Conservation (phyloP, 139 green algal species). For the Astrephomene gubernaculifera region DNA sequence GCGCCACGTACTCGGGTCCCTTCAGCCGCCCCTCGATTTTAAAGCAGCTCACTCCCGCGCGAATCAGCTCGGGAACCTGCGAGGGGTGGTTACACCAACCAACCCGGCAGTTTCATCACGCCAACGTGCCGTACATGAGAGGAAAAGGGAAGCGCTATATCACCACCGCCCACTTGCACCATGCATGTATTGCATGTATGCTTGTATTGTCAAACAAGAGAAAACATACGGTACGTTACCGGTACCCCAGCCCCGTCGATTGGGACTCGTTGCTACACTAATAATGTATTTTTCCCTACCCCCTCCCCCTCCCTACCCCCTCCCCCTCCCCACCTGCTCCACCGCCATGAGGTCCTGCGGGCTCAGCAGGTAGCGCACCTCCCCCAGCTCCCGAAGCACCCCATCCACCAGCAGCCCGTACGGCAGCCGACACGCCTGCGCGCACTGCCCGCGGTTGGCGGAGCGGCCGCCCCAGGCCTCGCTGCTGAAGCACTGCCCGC, state of each 20-base stretch:
- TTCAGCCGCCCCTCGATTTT: slow-evolving; percentile 93
- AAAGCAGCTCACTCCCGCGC: slow-evolving; percentile 83
- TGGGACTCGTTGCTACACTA: too few relatives aligned
- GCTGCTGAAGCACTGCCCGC: slow-evolving; percentile 79
- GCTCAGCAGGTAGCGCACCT: slow-evolving; percentile 83
- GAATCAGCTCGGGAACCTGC: slow-evolving; percentile 78
- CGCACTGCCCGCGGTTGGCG: slow-evolving; percentile 90
- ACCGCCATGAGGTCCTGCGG: slow-evolving; percentile 83
- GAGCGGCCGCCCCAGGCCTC: slow-evolving; percentile 89
- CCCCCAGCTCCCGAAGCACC: slow-evolving; percentile 71
- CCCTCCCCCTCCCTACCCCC: not conserved
- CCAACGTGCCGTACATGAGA: too few relatives aligned
- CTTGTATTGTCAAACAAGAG: too few relatives aligned
- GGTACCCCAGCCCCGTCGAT: too few relatives aligned
- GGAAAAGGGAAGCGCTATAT: too few relatives aligned
- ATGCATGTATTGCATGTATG: too few relatives aligned
- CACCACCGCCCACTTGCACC: too few relatives aligned
- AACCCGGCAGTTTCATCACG: too few relatives aligned
- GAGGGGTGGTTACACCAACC: too few relatives aligned
- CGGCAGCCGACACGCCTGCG: slow-evolving; percentile 74
- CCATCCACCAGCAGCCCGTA: slow-evolving; percentile 75
- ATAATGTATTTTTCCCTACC: too few relatives aligned
- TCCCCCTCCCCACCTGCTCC: slow-evolving; percentile 42
- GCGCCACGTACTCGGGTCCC: slow-evolving; percentile 87
- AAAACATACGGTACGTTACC: too few relatives aligned